Base-by-base conservation (phyloP, 2,329 filamentous ascomycete genomes). In the Aspergillus sojae region DNA sequence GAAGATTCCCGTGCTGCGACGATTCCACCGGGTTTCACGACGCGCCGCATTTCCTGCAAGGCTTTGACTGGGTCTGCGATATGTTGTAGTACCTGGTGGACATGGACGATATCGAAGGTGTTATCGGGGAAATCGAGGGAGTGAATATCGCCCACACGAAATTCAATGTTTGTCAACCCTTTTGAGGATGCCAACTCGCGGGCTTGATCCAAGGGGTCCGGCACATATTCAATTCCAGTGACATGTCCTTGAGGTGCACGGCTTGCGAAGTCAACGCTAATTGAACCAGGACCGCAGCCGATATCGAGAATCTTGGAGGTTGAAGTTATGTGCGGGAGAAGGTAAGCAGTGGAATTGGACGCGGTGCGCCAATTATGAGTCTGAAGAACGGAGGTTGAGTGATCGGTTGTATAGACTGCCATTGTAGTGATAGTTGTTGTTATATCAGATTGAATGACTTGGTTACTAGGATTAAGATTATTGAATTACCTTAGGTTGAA, bases 61-160 rank as follows among this genome's bases (percentile, higher is more conserved):
- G 84, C 83, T 2, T 75, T 71, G 0, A 85, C 73, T 0, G 86
- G 85, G 58, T 85, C 78, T 12, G 77, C 70, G 5, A 89, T 75
- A 70, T 89, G 87, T 62, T 84, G 81, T 6, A 89, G 76, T 0
- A 89, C 83, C 68, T 88, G 86, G 67, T 88, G 85, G 11, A 82
- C 83, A 68, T 87, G 84, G 3, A 89, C 86, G 5, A 89, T 70
- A 65, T 89, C 87, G 65, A 89, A 89, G 1, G 75, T 74, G 30
- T 77, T 75, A 52, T 87, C 82, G 2, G 62, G 54, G 53, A 77
- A 78, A 1, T 70, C 64, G 1, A 84, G 76, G 2, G 74, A 65
- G 62, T 81, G 79, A 16, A 82, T 82, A 74, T 80, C 74, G 11
- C 75, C 79, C 3, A 73, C 65, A 26, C 67, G 67, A 64, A 81